A percentile compares a stretch with the other conserved stretches of the same genome.
These are phyloP conservation scores for Mucuna pruriens DNA, from an alignment of 306 rosid genomes.

Conservation along the genomic window DNA sequence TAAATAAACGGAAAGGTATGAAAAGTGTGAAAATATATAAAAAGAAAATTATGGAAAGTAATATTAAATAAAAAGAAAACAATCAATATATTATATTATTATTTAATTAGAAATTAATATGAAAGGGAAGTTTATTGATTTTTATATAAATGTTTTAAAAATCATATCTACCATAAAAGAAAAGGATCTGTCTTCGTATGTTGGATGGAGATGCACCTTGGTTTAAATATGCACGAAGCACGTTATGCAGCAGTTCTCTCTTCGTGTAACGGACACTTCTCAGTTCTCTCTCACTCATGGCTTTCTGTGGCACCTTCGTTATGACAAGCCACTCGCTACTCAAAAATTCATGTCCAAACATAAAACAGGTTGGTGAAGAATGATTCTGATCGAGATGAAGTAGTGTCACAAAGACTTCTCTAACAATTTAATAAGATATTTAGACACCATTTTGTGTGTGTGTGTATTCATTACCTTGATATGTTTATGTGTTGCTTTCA, in stretches of 20 bases:
- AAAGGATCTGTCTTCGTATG: neutral
- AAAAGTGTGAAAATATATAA: neutral
- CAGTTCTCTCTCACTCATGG: slow-evolving; percentile 50
- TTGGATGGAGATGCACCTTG: neutral
- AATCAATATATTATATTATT: too few species aligned
- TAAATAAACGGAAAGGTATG: neutral
- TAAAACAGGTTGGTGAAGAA: slow-evolving; percentile 52
- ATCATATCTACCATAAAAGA: too few species aligned
- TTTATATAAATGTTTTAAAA: too few species aligned
- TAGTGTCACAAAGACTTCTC: neutral
- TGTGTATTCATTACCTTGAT: neutral
- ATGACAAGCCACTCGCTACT: slow-evolving; percentile 44
- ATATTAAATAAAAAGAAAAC: too few species aligned
- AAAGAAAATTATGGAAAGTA: too few species aligned
- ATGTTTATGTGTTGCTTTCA: neutral
- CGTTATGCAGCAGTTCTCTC: neutral
- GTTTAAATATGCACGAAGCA: neutral
- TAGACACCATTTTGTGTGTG: neutral
- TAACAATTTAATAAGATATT: neutral
- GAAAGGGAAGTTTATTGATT: too few species aligned
- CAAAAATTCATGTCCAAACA: slow-evolving; percentile 34
- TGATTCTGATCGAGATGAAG: neutral
- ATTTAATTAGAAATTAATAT: too few species aligned
- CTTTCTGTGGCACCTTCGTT: slow-evolving; percentile 45
- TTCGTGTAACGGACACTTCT: neutral